Evolutionary conservation across 2,329 filamentous ascomycete species (phyloP), one percentile per base, ranked within the genome.

Genomic region (Emergomyces orientalis): DNA sequence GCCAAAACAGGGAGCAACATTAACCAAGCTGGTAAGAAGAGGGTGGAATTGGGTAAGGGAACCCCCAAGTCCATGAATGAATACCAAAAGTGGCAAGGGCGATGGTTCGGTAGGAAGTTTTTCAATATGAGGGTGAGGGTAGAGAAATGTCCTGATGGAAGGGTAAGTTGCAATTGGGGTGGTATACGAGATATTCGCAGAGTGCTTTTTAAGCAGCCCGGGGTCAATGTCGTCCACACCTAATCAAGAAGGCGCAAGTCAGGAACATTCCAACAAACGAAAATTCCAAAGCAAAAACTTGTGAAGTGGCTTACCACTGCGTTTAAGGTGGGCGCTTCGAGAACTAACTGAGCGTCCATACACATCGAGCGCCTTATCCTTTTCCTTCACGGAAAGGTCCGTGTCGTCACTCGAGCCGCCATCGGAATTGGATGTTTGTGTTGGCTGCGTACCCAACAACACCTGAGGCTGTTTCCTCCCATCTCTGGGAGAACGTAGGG

Each of bases 61-160:
- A 58, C 94, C 94, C n/a, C 93, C 94, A 11, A 97, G 82, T 1
- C 94, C 94, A 71, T 97, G 94, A 63, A 97, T 81, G 72, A 95
- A 96, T 52, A 97, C 91, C 3, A 97, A 78, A 11, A 99, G 78
- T 1, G 94, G 94, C 13, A 97, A 77, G 0, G 89, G 87, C 0
- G 84, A 82, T 1, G 90, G 89, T 65, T 86, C 81, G 51, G 80
- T 82, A 2, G 90, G 91, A 3, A 97, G 81, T 73, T 94, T 89
- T 64, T 87, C 84, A n/a, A 87, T 86, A 71, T 97, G 91, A 25
- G 86, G 84, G 75, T 97, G 94, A 62, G 85, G 84, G 63, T 88
- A 85, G 76, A 88, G 92, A 74, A 97, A 97, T 52, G 92, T 86
- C 63, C 93, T 86, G 66, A 97, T 82, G 39, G 82, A 84, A 1